phyloP scores from a whole-genome alignment of 768 basidiomycete genomes.

The Boletus rubroflammeus region DNA sequence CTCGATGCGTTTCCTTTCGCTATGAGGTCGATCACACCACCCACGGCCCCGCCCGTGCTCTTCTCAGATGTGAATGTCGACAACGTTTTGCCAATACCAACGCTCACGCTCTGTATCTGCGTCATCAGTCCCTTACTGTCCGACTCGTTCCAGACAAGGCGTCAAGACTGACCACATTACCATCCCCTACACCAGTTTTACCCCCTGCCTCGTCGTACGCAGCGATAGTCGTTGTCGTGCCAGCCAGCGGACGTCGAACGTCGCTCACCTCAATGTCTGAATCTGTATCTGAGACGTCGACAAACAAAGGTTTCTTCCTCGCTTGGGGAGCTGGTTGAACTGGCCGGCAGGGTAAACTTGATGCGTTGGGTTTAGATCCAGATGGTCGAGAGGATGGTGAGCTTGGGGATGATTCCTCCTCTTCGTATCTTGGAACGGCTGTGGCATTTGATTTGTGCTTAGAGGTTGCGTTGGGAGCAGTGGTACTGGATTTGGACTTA shows the following conservation, averaged over 20 bases:
- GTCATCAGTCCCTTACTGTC: not conserved
- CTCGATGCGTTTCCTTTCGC: not conserved
- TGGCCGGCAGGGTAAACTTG: not conserved
- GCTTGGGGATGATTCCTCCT: slow-evolving; percentile 9
- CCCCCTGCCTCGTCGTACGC: not conserved
- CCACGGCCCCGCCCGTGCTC: not conserved
- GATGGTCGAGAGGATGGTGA: not conserved
- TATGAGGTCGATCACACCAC: slow-evolving; percentile 5
- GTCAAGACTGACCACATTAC: slow-evolving; percentile 9
- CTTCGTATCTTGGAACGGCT: slow-evolving; percentile 5
- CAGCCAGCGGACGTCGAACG: not conserved
- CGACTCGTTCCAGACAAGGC: not conserved
- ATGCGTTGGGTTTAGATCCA: not conserved
- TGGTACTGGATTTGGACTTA: not conserved
- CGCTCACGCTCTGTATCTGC: slow-evolving; percentile 3
- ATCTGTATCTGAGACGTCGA: slow-evolving; percentile 25
- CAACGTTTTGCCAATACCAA: not conserved
- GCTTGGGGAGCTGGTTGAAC: not conserved
- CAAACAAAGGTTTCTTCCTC: slow-evolving; percentile 16
- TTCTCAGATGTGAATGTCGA: not conserved
- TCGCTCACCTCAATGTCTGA: slow-evolving; percentile 20
- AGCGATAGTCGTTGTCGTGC: not conserved
- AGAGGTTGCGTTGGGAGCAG: not conserved
- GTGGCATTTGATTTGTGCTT: not conserved
- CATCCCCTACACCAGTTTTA: not conserved